phyloP scores from a whole-genome alignment of 106 monocot species.

The Agapanthus africanus region DNA sequence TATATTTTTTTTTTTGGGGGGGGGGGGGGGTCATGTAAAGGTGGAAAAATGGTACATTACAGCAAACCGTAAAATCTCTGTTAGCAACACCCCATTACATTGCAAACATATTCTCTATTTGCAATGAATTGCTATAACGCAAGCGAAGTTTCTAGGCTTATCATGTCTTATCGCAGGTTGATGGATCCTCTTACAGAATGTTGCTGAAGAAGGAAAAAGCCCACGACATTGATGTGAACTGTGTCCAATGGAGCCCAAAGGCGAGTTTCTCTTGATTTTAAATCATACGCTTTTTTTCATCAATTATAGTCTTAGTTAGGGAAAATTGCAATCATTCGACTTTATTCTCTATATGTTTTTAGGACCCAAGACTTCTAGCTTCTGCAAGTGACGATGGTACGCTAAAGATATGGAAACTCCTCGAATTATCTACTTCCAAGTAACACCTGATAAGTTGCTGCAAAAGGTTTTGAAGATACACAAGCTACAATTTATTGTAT shows the following conservation, averaged over 20 bases:
- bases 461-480: too few species aligned
- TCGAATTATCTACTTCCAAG: slow-evolving; percentile 5
- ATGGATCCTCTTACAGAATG: slow-evolving; percentile 40
- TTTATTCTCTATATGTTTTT: background rate
- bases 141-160: too few species aligned
- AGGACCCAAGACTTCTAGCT: slow-evolving; percentile 48
- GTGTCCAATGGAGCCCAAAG: slow-evolving; percentile 53
- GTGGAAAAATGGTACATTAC: too few species aligned
- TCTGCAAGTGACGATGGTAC: slow-evolving; percentile 67
- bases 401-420: slow-evolving; percentile 55
- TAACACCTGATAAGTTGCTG: too few species aligned
- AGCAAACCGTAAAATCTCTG: too few species aligned
- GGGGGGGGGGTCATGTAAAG: too few species aligned
- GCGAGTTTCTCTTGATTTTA: slow-evolving; percentile 10
- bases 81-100: too few species aligned
- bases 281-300: background rate
- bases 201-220: slow-evolving; percentile 66
- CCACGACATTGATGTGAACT: slow-evolving; percentile 72
- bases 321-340: background rate
- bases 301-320: background rate
- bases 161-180: slow-evolving; percentile 24
- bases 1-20: too few species aligned
- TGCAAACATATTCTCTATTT: too few species aligned
- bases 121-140: too few species aligned
- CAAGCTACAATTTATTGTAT: too few species aligned